Evolutionary conservation across 495 filamentous ascomycete genomes (phyloP), one percentile per base, ranked within the genome.

Genomic region (Tuber brumale): DNA sequence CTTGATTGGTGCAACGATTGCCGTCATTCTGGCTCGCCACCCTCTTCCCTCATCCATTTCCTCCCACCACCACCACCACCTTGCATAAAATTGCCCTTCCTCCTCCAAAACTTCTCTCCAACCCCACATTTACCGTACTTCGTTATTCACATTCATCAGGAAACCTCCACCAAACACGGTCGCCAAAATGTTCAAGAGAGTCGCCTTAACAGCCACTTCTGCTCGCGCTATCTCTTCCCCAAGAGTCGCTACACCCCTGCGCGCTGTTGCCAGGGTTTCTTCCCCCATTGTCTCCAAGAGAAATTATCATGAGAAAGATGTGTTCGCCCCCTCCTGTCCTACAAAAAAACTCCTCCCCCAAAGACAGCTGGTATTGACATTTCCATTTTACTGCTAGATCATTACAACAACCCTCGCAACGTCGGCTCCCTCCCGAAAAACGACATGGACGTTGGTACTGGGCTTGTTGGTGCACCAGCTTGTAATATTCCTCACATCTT

Each of bases 401-500:
- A 98, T 87, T 98, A 98, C 87, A 92, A 89, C 82, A 90, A 90
- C 79, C 95, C 95, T 66, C 92, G 95, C 70, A 97, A 98, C 85
- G 95, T 98, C 77, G 96, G 96, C 46, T 94, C 93, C 71, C 91
- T 99, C 88, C 86, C 90, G 81, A 97, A 97, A 86, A 90, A 89
- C 73, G 93, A 95, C 81, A 84, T 85, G 70, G 92, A 95, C 75
- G 94, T 99, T n/a, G 96, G 95, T 76, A 97, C 96, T 9, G 96
- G 96, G 8, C 91, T 99, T 69, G 96, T 99, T 70, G 95, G 95
- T 74, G 95, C 95, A n/a, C 94, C 94, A 70, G 92, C 92, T 27
- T 89, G 82, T 83, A 76, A 70, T 70, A 35, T 70, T 70, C 37
- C 76, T 39, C 70, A 31, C 41, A 5, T 70, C n/a, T 44, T 70